A percentile compares a stretch with the other conserved stretches of the same genome.
These are phyloP conservation scores for Solanum hybrid DNA, from an alignment of 305 asterid species.

Conservation along the genomic window DNA sequence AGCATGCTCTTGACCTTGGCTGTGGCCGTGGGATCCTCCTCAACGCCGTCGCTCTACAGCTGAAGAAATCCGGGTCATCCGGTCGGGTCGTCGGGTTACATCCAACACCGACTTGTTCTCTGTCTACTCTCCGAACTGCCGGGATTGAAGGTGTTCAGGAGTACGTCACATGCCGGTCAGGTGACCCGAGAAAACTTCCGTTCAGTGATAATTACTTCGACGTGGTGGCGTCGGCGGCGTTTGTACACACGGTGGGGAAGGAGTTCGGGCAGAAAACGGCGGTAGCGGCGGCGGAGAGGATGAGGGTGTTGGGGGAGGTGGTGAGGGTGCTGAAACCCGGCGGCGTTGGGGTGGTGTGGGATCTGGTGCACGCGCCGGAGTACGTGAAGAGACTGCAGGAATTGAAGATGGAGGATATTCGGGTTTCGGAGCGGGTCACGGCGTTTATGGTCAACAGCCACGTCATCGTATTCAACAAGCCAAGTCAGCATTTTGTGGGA, in stretches of 20 bases:
- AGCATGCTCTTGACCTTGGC: slow-evolving; percentile 89
- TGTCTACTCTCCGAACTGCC: slow-evolving; percentile 61
- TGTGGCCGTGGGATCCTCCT: slow-evolving; percentile 92
- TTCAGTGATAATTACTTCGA: slow-evolving; percentile 78
- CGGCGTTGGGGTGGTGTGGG: slow-evolving; percentile 91
- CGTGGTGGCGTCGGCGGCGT: slow-evolving; percentile 90
- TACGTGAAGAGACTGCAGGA: slow-evolving; percentile 72
- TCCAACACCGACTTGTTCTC: slow-evolving; percentile 28
- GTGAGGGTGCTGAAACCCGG: slow-evolving; percentile 83
- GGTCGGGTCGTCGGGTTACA: slow-evolving; percentile 88
- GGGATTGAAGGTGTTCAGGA: slow-evolving; percentile 87
- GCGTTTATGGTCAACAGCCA: slow-evolving; percentile 92
- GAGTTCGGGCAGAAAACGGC: slow-evolving; percentile 76
- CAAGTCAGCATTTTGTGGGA: slow-evolving; percentile 69
- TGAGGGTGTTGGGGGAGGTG: slow-evolving; percentile 75
- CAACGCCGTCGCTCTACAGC: slow-evolving; percentile 90
- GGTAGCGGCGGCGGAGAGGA: slow-evolving; percentile 87
- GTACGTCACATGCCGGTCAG: slow-evolving; percentile 92
- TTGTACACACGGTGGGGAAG: slow-evolving; percentile 86
- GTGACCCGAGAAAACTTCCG: slow-evolving; percentile 81
- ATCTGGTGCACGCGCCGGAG: slow-evolving; percentile 79
- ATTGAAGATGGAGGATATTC: slow-evolving; percentile 79
- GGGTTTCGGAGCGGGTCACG: slow-evolving; percentile 84
- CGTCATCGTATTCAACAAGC: slow-evolving; percentile 74
- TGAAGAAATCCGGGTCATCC: slow-evolving; percentile 82